These are phyloP conservation scores for Lichtheimia hyalospora DNA, from an alignment of 371 early-diverging fungal species.

Conservation along the genomic window DNA sequence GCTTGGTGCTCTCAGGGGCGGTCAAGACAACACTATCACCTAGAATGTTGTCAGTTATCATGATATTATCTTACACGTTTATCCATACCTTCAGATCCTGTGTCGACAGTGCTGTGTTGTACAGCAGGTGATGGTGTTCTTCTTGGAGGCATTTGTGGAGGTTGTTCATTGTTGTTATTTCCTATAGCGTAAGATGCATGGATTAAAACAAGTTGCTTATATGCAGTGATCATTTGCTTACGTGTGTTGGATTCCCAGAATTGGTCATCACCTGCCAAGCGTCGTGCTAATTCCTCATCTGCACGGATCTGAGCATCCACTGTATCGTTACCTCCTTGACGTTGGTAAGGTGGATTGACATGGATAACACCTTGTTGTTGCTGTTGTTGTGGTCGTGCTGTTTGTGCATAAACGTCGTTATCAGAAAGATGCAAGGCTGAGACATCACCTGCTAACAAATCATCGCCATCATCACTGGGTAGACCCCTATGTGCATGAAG, in stretches of 20 bases:
- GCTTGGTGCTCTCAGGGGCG: conserved; percentile 4
- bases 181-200: no score
- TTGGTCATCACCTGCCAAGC: conserved; percentile 34
- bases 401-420: conserved; percentile 48
- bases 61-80: not conserved
- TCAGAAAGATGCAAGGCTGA: conserved; percentile 51
- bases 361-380: conserved; percentile 18
- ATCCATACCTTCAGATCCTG: conserved; percentile 7
- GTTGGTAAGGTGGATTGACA: conserved; percentile 21
- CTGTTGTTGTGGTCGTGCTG: conserved; percentile 6
- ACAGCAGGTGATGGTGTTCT: conserved; percentile 1
- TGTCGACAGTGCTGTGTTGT: not conserved
- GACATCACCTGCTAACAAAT: conserved; percentile 46
- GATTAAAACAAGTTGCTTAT: no score
- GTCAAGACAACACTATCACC: conserved; percentile 14
- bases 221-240: no score
- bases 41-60: not conserved
- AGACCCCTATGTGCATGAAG: conserved; percentile 28
- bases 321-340: conserved; percentile 5
- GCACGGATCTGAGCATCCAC: conserved; percentile 40
- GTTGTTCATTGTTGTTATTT: no score
- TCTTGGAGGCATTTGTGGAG: conserved; percentile 6
- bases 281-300: conserved; percentile 47
- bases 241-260: conserved; percentile 7
- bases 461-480: conserved; percentile 46